Evolutionary conservation across 305 asterid species (phyloP).

Genomic region (Fraxinus paxiana): DNA sequence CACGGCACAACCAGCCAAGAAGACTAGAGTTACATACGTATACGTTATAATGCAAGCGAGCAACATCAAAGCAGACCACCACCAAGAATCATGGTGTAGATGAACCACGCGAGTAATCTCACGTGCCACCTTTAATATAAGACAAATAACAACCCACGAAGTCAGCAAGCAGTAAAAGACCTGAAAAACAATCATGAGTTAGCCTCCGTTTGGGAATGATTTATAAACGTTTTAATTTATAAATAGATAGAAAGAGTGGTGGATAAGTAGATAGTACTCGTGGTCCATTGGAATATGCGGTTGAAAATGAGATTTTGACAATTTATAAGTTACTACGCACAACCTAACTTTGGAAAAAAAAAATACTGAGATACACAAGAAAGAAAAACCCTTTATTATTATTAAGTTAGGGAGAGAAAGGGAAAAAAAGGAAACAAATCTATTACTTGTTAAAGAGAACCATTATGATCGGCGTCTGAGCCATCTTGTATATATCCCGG

Average conservation of each 20-base stretch:
- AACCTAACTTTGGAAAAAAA: not conserved
- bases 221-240: too few relatives aligned
- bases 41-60: constrained; percentile 50
- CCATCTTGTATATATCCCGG: not conserved
- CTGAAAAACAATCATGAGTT: constrained; percentile 32
- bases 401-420: not conserved
- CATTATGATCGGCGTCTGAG: not conserved
- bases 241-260: not conserved
- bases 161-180: constrained; percentile 45
- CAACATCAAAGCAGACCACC: constrained; percentile 38
- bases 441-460: not conserved
- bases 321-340: not conserved
- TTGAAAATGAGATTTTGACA: not conserved
- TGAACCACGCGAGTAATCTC: constrained; percentile 52
- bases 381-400: not conserved
- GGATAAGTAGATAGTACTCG: not conserved
- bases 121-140: constrained; percentile 51
- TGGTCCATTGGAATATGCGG: not conserved
- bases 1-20: constrained; percentile 58
- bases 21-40: constrained; percentile 56
- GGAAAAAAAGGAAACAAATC: not conserved
- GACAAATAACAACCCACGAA: constrained; percentile 55
- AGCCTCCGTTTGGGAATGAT: not conserved
- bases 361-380: not conserved
- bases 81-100: constrained; percentile 45